Evolutionary conservation across 2,329 filamentous ascomycete genomes (phyloP), one percentile per base, ranked within the genome.

Genomic region (Calonectria montana): DNA sequence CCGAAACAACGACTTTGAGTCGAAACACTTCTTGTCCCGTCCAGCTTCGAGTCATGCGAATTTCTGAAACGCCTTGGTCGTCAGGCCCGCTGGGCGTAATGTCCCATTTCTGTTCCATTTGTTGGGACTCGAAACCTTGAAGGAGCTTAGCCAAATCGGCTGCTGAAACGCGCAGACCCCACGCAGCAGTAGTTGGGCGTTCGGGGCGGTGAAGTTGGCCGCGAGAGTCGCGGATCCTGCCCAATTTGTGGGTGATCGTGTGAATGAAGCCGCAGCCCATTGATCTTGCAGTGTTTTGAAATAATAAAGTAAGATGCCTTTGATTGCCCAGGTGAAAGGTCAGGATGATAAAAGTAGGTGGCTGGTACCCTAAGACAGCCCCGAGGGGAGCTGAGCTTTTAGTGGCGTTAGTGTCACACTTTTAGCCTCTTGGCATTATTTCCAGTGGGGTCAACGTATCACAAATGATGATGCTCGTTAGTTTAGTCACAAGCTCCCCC

Each of bases 71-170:
- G 21, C 53, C 53, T 27, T 59, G 53, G 13, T 35, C n/a, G 21
- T 39, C 53, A 0, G 53, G 53, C 1, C 21, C 35, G 2, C 37
- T 37, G 7, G 35, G 13, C 18, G 21, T 59, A 2, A 59, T 59
- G 21, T 59, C 31, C 53, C 53, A 59, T n/a, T 59, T 59, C 21
- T 59, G 53, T 21, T 59, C 53, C 53, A 59, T 59, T 25, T 59
- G 53, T 4, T 35, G 31, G 21, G 53, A 59, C 13, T 59, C 21
- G 21, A 59, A 59, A 15, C 53, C 53, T 10, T 39, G 18, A 1
- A 18, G 53, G n/a, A 59, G 53, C 13, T 59, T 59, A 35, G 53
- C 31, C 10, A 39, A 37, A 15, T 59, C 53, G 31, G 31, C 6
- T 5, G 21, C 53, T 1, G 53, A 39, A 23, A 59, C 37, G n/a